These are phyloP conservation scores for Delitschia confertaspora DNA, from an alignment of 495 filamentous ascomycete species.

Conservation along the genomic window DNA sequence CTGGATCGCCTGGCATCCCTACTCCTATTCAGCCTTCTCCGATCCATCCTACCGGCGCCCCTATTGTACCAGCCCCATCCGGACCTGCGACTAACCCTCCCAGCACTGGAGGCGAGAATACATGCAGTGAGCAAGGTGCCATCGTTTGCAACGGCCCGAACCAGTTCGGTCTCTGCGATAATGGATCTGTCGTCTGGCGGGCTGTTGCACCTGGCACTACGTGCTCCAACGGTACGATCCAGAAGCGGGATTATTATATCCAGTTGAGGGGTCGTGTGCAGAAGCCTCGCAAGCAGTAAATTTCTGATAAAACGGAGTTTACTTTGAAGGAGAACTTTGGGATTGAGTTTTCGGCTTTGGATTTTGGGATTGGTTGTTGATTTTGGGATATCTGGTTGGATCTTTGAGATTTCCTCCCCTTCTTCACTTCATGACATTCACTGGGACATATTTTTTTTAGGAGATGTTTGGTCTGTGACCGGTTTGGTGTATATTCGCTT, in stretches of 20 bases:
- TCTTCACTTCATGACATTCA: too few species aligned
- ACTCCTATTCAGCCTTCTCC: background rate
- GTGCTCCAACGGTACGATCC: slow-evolving; percentile 26
- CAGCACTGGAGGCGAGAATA: slow-evolving; percentile 5
- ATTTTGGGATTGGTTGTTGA: too few species aligned
- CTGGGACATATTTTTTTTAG: too few species aligned
- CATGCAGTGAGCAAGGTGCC: slow-evolving; percentile 26
- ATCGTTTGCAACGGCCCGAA: slow-evolving; percentile 26
- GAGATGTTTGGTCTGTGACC: too few species aligned
- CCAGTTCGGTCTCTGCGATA: slow-evolving; percentile 31
- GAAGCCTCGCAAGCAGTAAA: too few species aligned
- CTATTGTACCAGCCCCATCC: slow-evolving; percentile 6
- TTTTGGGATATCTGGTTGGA: too few species aligned
- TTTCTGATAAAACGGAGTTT: too few species aligned
- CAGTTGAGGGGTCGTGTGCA: too few species aligned
- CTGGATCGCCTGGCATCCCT: slow-evolving; percentile 6
- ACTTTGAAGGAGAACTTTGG: too few species aligned
- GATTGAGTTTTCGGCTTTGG: too few species aligned
- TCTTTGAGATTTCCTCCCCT: too few species aligned
- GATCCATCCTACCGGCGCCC: slow-evolving; percentile 1
- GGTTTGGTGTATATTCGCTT: too few species aligned
- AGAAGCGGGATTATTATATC: slow-evolving; percentile 17
- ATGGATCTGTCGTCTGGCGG: slow-evolving; percentile 28
- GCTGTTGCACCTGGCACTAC: slow-evolving; percentile 30
- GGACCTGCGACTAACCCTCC: slow-evolving; percentile 9